Conservation (phyloP, 2,329 filamentous ascomycete species). For the Myotisia sp. region DNA sequence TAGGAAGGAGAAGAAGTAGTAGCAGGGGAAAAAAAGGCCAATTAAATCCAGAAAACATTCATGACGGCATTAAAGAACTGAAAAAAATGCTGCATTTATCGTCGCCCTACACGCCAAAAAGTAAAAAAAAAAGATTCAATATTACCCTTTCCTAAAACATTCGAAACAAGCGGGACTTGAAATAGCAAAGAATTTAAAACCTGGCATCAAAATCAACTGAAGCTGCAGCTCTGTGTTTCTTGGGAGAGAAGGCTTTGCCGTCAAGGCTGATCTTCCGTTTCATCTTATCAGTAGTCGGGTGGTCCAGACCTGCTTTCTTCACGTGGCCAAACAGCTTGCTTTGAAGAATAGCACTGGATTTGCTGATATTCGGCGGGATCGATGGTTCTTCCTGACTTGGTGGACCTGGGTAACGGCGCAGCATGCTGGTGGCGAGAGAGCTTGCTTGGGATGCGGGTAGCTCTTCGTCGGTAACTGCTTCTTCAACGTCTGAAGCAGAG, state of each 20-base stretch:
- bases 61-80: too few relatives aligned
- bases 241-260: slow-evolving; percentile 24
- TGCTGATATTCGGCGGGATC: slow-evolving; percentile 26
- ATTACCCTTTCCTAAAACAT: too few relatives aligned
- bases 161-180: too few relatives aligned
- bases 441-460: slow-evolving; percentile 63
- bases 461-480: slow-evolving; percentile 47
- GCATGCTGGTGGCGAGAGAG: slow-evolving; percentile 60
- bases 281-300: slow-evolving; percentile 13
- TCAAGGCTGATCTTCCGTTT: slow-evolving; percentile 31
- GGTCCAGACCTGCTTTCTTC: slow-evolving; percentile 39
- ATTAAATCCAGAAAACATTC: too few relatives aligned
- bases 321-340: slow-evolving; percentile 49
- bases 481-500: slow-evolving; percentile 47
- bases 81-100: too few relatives aligned
- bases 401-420: slow-evolving; percentile 42
- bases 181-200: too few relatives aligned
- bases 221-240: slow-evolving; percentile 37
- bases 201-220: slow-evolving; percentile 46
- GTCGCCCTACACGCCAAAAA: too few relatives aligned
- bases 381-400: slow-evolving; percentile 22
- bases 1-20: too few relatives aligned
- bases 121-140: too few relatives aligned
- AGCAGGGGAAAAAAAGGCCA: too few relatives aligned
- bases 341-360: slow-evolving; percentile 39